Evolutionary conservation across 2,329 filamentous ascomycete genomes (phyloP).

Genomic region (Orbilia oligospora): DNA sequence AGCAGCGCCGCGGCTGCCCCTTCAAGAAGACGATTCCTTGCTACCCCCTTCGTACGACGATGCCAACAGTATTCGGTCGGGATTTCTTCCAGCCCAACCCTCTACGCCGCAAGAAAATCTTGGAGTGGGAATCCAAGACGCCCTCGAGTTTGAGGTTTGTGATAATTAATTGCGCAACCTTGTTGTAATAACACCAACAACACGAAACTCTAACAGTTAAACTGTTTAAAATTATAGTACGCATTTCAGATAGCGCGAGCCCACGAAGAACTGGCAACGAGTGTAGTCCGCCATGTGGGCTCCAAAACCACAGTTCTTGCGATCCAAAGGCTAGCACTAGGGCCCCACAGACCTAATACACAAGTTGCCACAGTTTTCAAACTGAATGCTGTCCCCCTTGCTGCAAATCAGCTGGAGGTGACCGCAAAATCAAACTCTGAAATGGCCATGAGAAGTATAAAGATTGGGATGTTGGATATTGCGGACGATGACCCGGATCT

Average conservation of each 20-base stretch:
- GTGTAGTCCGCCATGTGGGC: conserved; percentile 31
- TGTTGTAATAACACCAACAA: conserved; percentile 3
- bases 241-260: conserved; percentile 36
- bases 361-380: conserved; percentile 18
- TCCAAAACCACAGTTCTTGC: conserved; percentile 36
- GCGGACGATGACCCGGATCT: conserved; percentile 49
- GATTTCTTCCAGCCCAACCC: not conserved
- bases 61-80: conserved; percentile 54
- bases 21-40: conserved; percentile 27
- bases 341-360: conserved; percentile 9
- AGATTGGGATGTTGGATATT: conserved; percentile 54
- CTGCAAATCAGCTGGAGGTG: conserved; percentile 42
- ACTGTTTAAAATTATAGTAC: conserved; percentile 27
- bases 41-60: conserved; percentile 52
- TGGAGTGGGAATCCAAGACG: conserved; percentile 33
- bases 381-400: conserved; percentile 27
- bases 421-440: conserved; percentile 18
- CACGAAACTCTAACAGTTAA: not conserved
- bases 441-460: conserved; percentile 43
- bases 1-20: conserved; percentile 28
- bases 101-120: conserved; percentile 14
- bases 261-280: conserved; percentile 35
- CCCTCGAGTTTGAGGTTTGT: conserved; percentile 54
- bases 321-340: conserved; percentile 40
- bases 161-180: not conserved